These are phyloP conservation scores for Nemania sp. DNA, from an alignment of 2,329 filamentous ascomycete species.

Conservation along the genomic window DNA sequence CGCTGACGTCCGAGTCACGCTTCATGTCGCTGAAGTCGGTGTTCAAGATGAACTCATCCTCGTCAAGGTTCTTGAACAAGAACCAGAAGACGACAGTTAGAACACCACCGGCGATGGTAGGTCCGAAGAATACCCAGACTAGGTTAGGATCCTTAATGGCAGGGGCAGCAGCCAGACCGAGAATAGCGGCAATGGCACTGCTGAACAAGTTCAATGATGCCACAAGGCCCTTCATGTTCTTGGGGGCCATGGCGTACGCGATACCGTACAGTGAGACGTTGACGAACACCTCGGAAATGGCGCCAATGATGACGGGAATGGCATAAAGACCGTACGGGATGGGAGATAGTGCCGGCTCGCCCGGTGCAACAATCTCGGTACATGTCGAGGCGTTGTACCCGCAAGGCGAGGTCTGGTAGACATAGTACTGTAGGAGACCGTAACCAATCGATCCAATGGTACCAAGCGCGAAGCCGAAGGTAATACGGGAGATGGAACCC, in stretches of 20 bases:
- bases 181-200: constrained; percentile 74
- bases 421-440: constrained; percentile 48
- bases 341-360: constrained; percentile 43
- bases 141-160: constrained; percentile 61
- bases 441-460: constrained; percentile 53
- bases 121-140: constrained; percentile 55
- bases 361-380: constrained; percentile 45
- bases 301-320: constrained; percentile 63
- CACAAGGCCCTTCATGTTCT: constrained; percentile 85
- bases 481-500: constrained; percentile 59
- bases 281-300: constrained; percentile 65
- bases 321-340: constrained; percentile 47
- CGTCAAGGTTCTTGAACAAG: constrained; percentile 47
- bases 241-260: constrained; percentile 81
- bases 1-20: constrained; percentile 48
- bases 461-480: constrained; percentile 59
- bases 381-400: constrained; percentile 50
- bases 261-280: constrained; percentile 76
- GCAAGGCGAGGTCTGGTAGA: constrained; percentile 49
- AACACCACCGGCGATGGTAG: constrained; percentile 47
- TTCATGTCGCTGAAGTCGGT: constrained; percentile 48
- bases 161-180: constrained; percentile 67
- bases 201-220: constrained; percentile 77
- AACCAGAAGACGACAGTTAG: constrained; percentile 49
- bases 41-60: constrained; percentile 50